Evolutionary conservation across 1,284 basidiomycete genomes (phyloP), one percentile per base, ranked within the genome.

Genomic region (Vanrija humicola): DNA sequence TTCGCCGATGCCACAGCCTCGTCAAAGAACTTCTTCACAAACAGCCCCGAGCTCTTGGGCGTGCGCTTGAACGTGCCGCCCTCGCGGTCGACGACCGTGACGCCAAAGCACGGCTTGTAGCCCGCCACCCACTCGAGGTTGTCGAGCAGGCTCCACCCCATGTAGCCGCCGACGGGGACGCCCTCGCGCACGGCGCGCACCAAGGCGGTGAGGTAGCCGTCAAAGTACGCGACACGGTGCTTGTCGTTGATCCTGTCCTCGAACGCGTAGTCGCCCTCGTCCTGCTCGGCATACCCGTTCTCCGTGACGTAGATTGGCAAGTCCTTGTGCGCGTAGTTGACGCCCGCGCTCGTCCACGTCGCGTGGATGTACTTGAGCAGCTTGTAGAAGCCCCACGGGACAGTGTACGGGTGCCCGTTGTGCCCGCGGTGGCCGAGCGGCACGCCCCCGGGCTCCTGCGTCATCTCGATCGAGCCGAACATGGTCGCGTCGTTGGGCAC

Each of bases 91-190:
- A 46, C 45, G 10, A 34, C 45, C 16, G 45, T 46, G 26, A 46
- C 26, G 10, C 45, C 45, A 46, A 46, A 46, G 45, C 45, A 34
- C 10, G 45, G 45, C n/a, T 29, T 23, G 28, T 46, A 46, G 18
- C 45, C 45, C n/a, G 16, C 34, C 26, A 34, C 18, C 45, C 45
- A 46, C 45, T 46, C 45, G 28, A 46, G 45, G 28, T 46, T 46
- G 45, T 69, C 66, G 25, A 67, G 40, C 44, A 69, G 48, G 16
- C 63, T 64, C 67, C 67, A 69, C 21, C 55, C 67, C 59, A 69
- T 61, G 51, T 62, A 66, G 3, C 67, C 66, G 6, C 45, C 45
- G 10, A 67, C 52, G 16, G 50, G 46, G 16, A 67, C 59, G 6
- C 63, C 63, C 14, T 67, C 65, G 15, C 64, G 54, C 5, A 63